These are phyloP conservation scores for Didymella pinodella DNA, from an alignment of 2,329 filamentous ascomycete genomes.

Conservation along the genomic window DNA sequence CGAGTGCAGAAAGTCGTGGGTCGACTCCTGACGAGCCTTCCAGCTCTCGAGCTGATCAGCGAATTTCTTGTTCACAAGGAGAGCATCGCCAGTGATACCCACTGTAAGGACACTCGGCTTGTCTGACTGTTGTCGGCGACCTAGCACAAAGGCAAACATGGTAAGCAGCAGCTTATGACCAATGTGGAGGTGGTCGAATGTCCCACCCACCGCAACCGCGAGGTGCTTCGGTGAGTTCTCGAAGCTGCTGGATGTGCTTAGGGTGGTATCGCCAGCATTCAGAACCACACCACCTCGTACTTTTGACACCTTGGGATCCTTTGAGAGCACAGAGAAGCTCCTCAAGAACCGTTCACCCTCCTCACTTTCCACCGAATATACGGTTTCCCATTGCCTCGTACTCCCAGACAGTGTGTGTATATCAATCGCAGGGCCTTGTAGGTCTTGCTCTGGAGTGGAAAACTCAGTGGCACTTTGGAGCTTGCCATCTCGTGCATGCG, in stretches of 20 bases:
- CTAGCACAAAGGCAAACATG: slow-evolving; percentile 78
- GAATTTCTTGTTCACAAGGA: slow-evolving; percentile 89
- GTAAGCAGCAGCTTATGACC: slow-evolving; percentile 96
- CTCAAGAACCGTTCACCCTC: slow-evolving; percentile 66
- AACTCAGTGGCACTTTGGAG: slow-evolving; percentile 31
- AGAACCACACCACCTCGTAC: slow-evolving; percentile 48
- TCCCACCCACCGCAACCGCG: slow-evolving; percentile 84
- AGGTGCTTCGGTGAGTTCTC: slow-evolving; percentile 55
- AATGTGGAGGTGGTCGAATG: slow-evolving; percentile 94
- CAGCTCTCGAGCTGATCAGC: slow-evolving; percentile 82
- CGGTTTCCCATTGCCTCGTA: slow-evolving; percentile 66
- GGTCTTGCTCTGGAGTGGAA: slow-evolving; percentile 40
- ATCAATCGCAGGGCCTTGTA: slow-evolving; percentile 60
- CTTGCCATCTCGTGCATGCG: slow-evolving; percentile 59
- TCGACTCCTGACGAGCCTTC: slow-evolving; percentile 73
- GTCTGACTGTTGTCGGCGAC: slow-evolving; percentile 41
- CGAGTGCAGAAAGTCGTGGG: slow-evolving; percentile 73
- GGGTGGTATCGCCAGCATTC: background rate
- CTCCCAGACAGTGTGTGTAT: slow-evolving; percentile 57
- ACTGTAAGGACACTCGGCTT: slow-evolving; percentile 70
- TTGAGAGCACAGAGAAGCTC: slow-evolving; percentile 51
- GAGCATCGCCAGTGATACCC: slow-evolving; percentile 86
- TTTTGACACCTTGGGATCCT: slow-evolving; percentile 41
- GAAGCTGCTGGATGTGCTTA: slow-evolving; percentile 21
- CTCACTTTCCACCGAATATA: slow-evolving; percentile 73